Conservation (phyloP, 2,329 filamentous ascomycete genomes). For the Neofusicoccum parvum region DNA sequence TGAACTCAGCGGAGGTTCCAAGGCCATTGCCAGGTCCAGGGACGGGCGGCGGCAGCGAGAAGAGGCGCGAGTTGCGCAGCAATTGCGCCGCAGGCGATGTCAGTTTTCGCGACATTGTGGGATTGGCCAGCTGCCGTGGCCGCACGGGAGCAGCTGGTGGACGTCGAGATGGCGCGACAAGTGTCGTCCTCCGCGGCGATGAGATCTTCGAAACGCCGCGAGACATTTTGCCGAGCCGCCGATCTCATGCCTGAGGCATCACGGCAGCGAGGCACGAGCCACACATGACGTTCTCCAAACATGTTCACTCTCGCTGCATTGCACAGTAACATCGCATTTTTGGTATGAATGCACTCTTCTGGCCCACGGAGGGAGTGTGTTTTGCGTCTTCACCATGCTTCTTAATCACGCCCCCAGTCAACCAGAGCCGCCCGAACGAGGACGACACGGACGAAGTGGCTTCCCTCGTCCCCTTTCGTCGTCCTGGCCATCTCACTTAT, state of each 20-base stretch:
- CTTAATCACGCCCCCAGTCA: too few relatives aligned
- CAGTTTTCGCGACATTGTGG: constrained; percentile 30
- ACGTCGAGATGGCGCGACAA: neutral
- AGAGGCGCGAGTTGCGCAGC: constrained; percentile 84
- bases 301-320: too few relatives aligned
- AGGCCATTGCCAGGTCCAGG: constrained; percentile 55
- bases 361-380: too few relatives aligned
- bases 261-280: too few relatives aligned
- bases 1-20: constrained; percentile 40
- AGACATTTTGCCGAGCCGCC: constrained; percentile 14
- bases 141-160: constrained; percentile 13
- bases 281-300: too few relatives aligned
- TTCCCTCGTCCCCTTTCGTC: too few relatives aligned
- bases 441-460: too few relatives aligned
- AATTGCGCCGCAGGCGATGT: constrained; percentile 67
- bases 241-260: neutral
- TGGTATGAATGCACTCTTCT: too few relatives aligned
- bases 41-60: constrained; percentile 79
- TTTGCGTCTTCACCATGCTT: too few relatives aligned
- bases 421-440: too few relatives aligned
- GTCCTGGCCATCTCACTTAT: too few relatives aligned
- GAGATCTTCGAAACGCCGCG: constrained; percentile 11
- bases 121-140: constrained; percentile 27
- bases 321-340: too few relatives aligned
- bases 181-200: constrained; percentile 3